These are phyloP conservation scores for Acanthamoeba comandoni DNA, from an alignment of 208 protist species.

Conservation along the genomic window DNA sequence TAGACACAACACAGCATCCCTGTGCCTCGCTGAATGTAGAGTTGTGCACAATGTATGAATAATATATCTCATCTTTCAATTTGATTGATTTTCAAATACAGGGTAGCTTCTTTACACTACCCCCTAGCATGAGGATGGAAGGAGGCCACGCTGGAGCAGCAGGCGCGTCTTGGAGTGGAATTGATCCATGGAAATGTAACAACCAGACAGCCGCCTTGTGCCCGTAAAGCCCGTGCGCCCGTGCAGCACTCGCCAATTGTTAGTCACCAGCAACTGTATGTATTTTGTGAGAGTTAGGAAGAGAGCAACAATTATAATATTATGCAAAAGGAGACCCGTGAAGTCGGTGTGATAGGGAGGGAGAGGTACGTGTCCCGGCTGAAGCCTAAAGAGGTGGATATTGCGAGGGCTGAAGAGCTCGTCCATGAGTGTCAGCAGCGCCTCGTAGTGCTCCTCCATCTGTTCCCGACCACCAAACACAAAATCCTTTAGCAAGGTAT, in stretches of 20 bases:
- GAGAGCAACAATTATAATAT: neutral
- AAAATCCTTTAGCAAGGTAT: no score
- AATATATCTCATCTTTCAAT: no score
- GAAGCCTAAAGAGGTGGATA: neutral
- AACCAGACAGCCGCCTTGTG: slow-evolving; percentile 12
- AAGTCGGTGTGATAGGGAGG: neutral
- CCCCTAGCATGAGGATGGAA: no score
- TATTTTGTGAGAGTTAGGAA: neutral
- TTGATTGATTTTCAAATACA: no score
- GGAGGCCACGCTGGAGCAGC: slow-evolving; percentile 14
- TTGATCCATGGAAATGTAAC: slow-evolving; percentile 57
- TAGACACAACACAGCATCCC: no score
- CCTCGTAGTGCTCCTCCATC: slow-evolving; percentile 23
- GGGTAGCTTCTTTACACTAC: no score
- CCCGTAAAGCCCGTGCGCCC: slow-evolving; percentile 46
- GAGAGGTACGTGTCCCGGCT: neutral
- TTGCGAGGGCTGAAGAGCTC: slow-evolving; percentile 22
- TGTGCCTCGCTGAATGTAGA: no score
- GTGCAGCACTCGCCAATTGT: slow-evolving; percentile 72
- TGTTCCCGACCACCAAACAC: no score
- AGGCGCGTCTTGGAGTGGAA: slow-evolving; percentile 31
- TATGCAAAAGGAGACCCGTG: neutral
- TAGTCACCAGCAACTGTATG: slow-evolving; percentile 49
- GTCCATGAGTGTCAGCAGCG: neutral
- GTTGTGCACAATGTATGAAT: no score